Evolutionary conservation across 176 grass and related monocot species (phyloP), one percentile per base, ranked within the genome.

Genomic region (Hordeum vulgare): DNA sequence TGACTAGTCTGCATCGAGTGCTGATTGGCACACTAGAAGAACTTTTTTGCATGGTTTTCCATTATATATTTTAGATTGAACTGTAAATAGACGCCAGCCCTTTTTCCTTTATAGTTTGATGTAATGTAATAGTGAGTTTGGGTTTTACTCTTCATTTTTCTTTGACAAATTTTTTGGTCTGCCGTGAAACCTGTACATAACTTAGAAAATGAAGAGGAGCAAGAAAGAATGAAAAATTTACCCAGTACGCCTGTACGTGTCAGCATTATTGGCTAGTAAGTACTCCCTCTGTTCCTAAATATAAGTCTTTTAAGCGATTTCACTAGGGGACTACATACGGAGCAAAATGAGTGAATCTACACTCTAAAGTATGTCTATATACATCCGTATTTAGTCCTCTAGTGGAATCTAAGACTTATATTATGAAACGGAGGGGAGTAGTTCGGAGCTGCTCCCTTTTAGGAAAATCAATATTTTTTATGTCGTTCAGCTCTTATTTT

Each of bases 11-110:
- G 51, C 49, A 76, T 70, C 37, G 33, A 81, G 81, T 76, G 54
- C 79, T 85, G 66, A 83, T 62, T 68, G 31, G 77, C 66, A 88
- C 82, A 83, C 41, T 67, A 35, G 80, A 83, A 59, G 58, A 44
- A 54, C 79, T 41, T 85, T 77, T 61, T 34, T 25, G 13, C n/a
- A 53, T 80, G 61, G 41, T 70, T 73, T 77, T 31, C 64, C 61
- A 41, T 83, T 53, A 34, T 77, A 81, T 82, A 31, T 82, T 74
- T 57, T 60, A 87, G 78, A 13, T 87, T 83, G 66, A 78, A 84
- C 49, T 1, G 7, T 86, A 64, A 28, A 88, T 89, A 81, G 79
- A 75, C 54, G 35, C 20, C 67, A 83, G 20, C 71, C 29, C 63
- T 28, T 77, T 41, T 77, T 41, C 26, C 74, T 34, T 90, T 21